Percentiles rank a stretch among this genome's conserved stretches.
Evolutionary conservation across 2,329 filamentous ascomycete species (phyloP).

Genomic region (Botryotinia convoluta): DNA sequence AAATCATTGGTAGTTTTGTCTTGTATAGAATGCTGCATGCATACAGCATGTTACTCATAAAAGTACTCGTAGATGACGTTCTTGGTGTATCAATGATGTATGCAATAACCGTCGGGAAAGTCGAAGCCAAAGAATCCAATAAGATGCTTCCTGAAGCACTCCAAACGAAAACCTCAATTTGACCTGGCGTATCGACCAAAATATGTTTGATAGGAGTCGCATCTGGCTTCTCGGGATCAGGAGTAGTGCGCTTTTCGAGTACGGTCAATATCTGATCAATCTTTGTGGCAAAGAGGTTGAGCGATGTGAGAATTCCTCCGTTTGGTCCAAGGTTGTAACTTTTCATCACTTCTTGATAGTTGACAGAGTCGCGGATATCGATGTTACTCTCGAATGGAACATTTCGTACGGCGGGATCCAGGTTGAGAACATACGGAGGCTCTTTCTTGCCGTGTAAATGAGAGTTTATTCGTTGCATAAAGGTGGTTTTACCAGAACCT

Average conservation of each 20-base stretch:
- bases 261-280: conserved; percentile 90
- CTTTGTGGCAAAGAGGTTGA: conserved; percentile 97
- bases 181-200: conserved; percentile 90
- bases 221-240: conserved; percentile 58
- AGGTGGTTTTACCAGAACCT: conserved; percentile 98
- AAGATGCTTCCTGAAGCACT: conserved; percentile 92
- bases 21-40: conserved; percentile 98
- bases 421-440: conserved; percentile 92
- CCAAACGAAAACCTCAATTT: conserved; percentile 99
- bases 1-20: conserved; percentile 95
- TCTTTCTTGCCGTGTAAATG: conserved; percentile 78
- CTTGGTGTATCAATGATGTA: conserved; percentile 97
- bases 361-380: conserved; percentile 97
- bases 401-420: conserved; percentile 90
- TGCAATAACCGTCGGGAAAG: conserved; percentile 94
- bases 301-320: conserved; percentile 89
- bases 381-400: conserved; percentile 97
- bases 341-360: conserved; percentile 99
- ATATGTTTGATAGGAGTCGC: conserved; percentile 74
- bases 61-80: conserved; percentile 88
- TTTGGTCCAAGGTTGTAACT: conserved; percentile 98
- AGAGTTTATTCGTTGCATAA: conserved; percentile 97
- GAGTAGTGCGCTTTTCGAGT: conserved; percentile 80
- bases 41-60: conserved; percentile 99
- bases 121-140: conserved; percentile 86